Evolutionary conservation across 306 rosid species (phyloP).

Genomic region (Castanea crenata): DNA sequence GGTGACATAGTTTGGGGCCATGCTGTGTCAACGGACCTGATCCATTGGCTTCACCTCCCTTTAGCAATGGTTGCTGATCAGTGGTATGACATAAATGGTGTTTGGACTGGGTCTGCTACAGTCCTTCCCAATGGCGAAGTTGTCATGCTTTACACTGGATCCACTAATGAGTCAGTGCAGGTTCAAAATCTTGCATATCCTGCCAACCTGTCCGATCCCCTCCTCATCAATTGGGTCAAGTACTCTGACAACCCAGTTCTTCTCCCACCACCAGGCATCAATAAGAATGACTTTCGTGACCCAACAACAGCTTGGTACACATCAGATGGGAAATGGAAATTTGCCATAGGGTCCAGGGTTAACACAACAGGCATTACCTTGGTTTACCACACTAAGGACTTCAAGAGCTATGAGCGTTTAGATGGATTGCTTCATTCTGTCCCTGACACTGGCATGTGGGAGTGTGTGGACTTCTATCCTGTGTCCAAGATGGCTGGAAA

Average conservation of each 20-base stretch:
- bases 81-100: slow-evolving; percentile 80
- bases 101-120: slow-evolving; percentile 93
- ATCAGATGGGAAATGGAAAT: slow-evolving; percentile 72
- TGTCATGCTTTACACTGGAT: slow-evolving; percentile 85
- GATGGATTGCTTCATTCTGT: slow-evolving; percentile 60
- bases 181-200: slow-evolving; percentile 86
- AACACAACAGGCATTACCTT: slow-evolving; percentile 68
- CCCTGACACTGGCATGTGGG: slow-evolving; percentile 86
- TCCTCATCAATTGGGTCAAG: slow-evolving; percentile 69
- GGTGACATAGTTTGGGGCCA: slow-evolving; percentile 92
- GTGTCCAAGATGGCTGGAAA: slow-evolving; percentile 31
- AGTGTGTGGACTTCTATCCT: slow-evolving; percentile 81
- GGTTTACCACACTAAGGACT: slow-evolving; percentile 67
- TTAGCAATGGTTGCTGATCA: slow-evolving; percentile 69
- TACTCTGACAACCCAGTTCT: slow-evolving; percentile 70
- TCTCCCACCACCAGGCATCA: slow-evolving; percentile 62
- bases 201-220: slow-evolving; percentile 62
- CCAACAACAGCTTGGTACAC: slow-evolving; percentile 92
- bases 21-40: slow-evolving; percentile 75
- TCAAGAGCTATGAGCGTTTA: slow-evolving; percentile 46
- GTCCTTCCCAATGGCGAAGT: slow-evolving; percentile 55
- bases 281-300: slow-evolving; percentile 69
- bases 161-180: slow-evolving; percentile 67
- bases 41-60: slow-evolving; percentile 91
- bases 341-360: slow-evolving; percentile 64